Conservation (phyloP, 2,329 filamentous ascomycete species). For the Lasiodiplodia hormozganensis region DNA sequence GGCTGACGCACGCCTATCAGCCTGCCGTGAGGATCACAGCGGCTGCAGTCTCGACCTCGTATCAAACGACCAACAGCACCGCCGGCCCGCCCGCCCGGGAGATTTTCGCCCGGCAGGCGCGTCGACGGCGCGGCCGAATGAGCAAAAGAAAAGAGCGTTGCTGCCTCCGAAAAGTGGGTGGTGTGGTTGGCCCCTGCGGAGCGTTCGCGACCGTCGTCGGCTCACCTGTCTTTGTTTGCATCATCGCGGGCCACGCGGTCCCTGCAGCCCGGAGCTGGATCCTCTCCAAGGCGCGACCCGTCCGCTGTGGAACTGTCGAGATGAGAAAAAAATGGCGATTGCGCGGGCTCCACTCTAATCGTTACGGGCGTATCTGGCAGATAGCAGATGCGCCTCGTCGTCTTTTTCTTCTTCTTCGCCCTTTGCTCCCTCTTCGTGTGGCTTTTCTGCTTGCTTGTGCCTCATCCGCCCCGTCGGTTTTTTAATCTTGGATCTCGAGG, state of each 20-base stretch:
- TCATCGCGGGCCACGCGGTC: slow-evolving; percentile 34
- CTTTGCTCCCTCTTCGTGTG: background rate
- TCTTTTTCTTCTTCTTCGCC: slow-evolving; percentile 1
- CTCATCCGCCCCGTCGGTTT: background rate
- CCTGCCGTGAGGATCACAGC: background rate
- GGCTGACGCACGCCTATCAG: slow-evolving; percentile 13
- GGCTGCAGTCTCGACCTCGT: slow-evolving; percentile 13
- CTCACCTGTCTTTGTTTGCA: slow-evolving; percentile 40
- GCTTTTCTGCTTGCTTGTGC: background rate
- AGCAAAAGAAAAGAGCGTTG: slow-evolving; percentile 18
- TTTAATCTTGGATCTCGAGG: slow-evolving; percentile 6
- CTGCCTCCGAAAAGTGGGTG: slow-evolving; percentile 22
- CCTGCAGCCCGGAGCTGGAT: slow-evolving; percentile 18
- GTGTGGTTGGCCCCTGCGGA: slow-evolving; percentile 23
- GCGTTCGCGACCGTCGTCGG: slow-evolving; percentile 4
- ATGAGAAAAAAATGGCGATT: slow-evolving; percentile 5
- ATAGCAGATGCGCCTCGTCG: background rate
- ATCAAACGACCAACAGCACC: slow-evolving; percentile 11
- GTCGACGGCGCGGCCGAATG: background rate
- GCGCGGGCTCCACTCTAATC: slow-evolving; percentile 14
- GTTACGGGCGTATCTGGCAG: slow-evolving; percentile 25
- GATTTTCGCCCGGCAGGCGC: background rate
- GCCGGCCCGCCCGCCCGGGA: slow-evolving; percentile 16
- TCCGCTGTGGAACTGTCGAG: slow-evolving; percentile 18
- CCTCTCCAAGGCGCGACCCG: slow-evolving; percentile 5